Conservation (phyloP, 1,284 basidiomycete genomes). For the Papiliotrema fonsecae region DNA sequence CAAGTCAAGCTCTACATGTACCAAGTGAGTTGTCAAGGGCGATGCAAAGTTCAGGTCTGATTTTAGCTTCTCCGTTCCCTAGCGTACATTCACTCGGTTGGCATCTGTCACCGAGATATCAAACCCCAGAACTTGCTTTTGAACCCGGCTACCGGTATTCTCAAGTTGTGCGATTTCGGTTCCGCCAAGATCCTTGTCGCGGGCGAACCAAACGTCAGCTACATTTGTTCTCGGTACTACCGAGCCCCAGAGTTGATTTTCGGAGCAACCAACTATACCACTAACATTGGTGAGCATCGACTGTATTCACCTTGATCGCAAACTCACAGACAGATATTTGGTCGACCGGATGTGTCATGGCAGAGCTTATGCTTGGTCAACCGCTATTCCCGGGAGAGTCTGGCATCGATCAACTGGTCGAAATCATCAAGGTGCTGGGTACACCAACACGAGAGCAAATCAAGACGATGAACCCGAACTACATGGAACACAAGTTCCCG, state of each 20-base stretch:
- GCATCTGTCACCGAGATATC: slow-evolving; percentile 96
- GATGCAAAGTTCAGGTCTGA: neutral
- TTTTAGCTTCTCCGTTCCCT: slow-evolving; percentile 83
- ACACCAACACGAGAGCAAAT: slow-evolving; percentile 98
- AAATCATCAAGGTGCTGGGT: slow-evolving; percentile 99
- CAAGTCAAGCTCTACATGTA: slow-evolving; percentile 76
- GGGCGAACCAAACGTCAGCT: slow-evolving; percentile 98
- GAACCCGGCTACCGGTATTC: slow-evolving; percentile 90
- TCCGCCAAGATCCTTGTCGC: slow-evolving; percentile 97
- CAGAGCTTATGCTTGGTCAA: slow-evolving; percentile 97
- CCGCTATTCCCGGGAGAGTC: slow-evolving; percentile 98
- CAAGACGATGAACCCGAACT: slow-evolving; percentile 99
- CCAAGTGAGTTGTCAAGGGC: slow-evolving; percentile 25
- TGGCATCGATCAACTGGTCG: slow-evolving; percentile 99
- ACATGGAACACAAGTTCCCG: slow-evolving; percentile 99
- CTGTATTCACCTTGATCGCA: slow-evolving; percentile 2
- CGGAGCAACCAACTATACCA: slow-evolving; percentile 99
- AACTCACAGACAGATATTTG: slow-evolving; percentile 71
- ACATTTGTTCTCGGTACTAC: slow-evolving; percentile 99
- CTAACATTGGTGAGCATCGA: slow-evolving; percentile 81
- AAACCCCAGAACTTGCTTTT: slow-evolving; percentile 98
- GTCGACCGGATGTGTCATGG: slow-evolving; percentile 99
- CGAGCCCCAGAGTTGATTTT: slow-evolving; percentile 99
- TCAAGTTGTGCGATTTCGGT: slow-evolving; percentile 99
- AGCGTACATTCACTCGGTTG: slow-evolving; percentile 96